A percentile compares a stretch with the other conserved stretches of the same genome.
Conservation (phyloP, 352 stramenopile species). For the Pythium aristosporum region DNA sequence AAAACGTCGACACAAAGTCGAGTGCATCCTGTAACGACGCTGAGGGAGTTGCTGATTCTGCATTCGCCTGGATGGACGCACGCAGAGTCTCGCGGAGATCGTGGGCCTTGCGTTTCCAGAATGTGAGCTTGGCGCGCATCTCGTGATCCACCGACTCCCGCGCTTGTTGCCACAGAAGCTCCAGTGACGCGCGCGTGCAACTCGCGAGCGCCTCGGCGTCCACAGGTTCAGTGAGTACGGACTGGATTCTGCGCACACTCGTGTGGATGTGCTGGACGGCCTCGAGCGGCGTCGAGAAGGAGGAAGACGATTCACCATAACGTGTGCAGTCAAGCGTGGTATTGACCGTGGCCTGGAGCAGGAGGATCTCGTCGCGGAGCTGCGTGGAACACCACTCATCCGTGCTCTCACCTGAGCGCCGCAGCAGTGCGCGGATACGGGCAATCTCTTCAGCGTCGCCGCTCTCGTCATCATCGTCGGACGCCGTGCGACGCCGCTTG, state of each 20-base stretch:
- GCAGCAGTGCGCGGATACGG: constrained; percentile 1
- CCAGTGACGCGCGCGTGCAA: constrained; percentile 17
- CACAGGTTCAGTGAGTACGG: constrained; percentile 9
- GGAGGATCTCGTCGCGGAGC: constrained; percentile 19
- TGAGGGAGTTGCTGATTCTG: background rate
- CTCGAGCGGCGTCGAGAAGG: constrained; percentile 14
- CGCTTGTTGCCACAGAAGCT: constrained; percentile 28
- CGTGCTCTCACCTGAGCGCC: background rate
- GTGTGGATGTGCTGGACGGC: constrained; percentile 23
- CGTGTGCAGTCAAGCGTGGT: constrained; percentile 5
- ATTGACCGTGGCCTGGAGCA: constrained; percentile 21
- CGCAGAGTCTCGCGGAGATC: constrained; percentile 28
- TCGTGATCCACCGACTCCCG: constrained; percentile 26
- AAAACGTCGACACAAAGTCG: constrained; percentile 38
- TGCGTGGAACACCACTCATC: constrained; percentile 10
- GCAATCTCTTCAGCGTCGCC: background rate
- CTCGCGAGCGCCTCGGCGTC: constrained; percentile 1
- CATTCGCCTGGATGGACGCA: constrained; percentile 9
- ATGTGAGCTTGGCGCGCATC: constrained; percentile 28
- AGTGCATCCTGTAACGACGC: constrained; percentile 25
- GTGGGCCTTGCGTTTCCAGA: constrained; percentile 39
- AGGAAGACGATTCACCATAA: background rate
- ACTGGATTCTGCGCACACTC: constrained; percentile 15
- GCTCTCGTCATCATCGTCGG: background rate
- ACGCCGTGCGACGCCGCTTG: background rate